Evolutionary conservation across 345 rosid species (phyloP).

Genomic region (Arabis alpina): DNA sequence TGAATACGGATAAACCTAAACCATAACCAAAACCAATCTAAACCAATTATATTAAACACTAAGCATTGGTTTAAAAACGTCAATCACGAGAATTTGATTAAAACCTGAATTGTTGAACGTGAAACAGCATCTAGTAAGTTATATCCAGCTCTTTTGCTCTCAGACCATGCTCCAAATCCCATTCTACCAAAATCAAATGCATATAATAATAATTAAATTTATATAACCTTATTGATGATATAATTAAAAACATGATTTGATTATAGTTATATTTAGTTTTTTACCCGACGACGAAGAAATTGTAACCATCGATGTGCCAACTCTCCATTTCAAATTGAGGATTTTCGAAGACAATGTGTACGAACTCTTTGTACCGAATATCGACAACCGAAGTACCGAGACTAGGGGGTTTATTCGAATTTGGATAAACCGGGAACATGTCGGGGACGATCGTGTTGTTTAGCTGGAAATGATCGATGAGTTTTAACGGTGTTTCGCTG

Average conservation of each 20-base stretch:
- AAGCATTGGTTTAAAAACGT: background rate
- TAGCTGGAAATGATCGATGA: slow-evolving; percentile 50
- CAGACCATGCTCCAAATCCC: slow-evolving; percentile 65
- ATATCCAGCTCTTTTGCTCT: slow-evolving; percentile 46
- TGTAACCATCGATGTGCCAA: slow-evolving; percentile 72
- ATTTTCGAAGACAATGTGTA: slow-evolving; percentile 56
- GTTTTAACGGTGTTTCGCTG: slow-evolving; percentile 59
- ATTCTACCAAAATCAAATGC: background rate
- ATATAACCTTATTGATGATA: no score
- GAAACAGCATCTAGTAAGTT: slow-evolving; percentile 66
- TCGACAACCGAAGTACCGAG: slow-evolving; percentile 52
- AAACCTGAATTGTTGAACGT: slow-evolving; percentile 69
- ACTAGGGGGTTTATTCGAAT: slow-evolving; percentile 17
- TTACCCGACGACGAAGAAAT: slow-evolving; percentile 61
- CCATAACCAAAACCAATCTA: slow-evolving; percentile 3
- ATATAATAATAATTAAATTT: no score
- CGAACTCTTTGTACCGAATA: slow-evolving; percentile 53
- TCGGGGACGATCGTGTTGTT: slow-evolving; percentile 47
- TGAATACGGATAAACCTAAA: slow-evolving; percentile 63
- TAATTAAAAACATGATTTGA: no score
- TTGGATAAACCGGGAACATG: slow-evolving; percentile 38
- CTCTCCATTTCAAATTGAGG: slow-evolving; percentile 42
- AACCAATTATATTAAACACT: background rate
- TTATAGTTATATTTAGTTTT: no score
- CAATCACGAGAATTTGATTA: background rate